A percentile compares a stretch with the other conserved stretches of the same genome.
These are phyloP conservation scores for Schizonepeta tenuifolia DNA, from an alignment of 257 asterid genomes.

Conservation along the genomic window DNA sequence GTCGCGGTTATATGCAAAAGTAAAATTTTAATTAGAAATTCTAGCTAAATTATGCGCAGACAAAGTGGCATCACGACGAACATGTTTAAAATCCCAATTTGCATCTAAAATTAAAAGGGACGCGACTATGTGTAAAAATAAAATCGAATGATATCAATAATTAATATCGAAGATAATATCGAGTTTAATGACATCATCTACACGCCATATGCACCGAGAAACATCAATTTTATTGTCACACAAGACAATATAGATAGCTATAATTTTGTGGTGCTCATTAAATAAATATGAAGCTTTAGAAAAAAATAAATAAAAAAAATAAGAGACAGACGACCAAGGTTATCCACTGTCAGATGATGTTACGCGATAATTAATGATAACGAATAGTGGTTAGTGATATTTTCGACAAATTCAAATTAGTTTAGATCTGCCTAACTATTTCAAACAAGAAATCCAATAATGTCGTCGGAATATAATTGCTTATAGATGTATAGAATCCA, in stretches of 20 bases:
- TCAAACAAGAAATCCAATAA: not conserved
- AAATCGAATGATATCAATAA: too few species aligned
- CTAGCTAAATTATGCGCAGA: too few species aligned
- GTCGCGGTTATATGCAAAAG: too few species aligned
- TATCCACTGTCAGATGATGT: not conserved
- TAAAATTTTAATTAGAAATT: too few species aligned
- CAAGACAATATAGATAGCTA: not conserved
- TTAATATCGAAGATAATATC: too few species aligned
- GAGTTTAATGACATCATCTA: too few species aligned
- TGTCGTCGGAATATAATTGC: not conserved
- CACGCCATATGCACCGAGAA: not conserved
- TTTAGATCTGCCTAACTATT: not conserved
- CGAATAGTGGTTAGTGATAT: not conserved
- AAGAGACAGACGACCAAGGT: not conserved
- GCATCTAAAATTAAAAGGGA: too few species aligned
- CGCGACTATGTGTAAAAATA: too few species aligned
- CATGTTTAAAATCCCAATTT: too few species aligned
- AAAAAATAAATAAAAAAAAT: not conserved
- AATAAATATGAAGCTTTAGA: not conserved
- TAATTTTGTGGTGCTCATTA: not conserved
- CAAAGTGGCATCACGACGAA: too few species aligned
- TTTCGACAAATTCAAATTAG: not conserved
- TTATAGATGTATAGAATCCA: not conserved
- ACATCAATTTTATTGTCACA: not conserved
- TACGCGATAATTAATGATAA: not conserved